These are phyloP conservation scores for Verticillium zaregamsianum DNA, from an alignment of 2,329 filamentous ascomycete genomes.

Conservation along the genomic window DNA sequence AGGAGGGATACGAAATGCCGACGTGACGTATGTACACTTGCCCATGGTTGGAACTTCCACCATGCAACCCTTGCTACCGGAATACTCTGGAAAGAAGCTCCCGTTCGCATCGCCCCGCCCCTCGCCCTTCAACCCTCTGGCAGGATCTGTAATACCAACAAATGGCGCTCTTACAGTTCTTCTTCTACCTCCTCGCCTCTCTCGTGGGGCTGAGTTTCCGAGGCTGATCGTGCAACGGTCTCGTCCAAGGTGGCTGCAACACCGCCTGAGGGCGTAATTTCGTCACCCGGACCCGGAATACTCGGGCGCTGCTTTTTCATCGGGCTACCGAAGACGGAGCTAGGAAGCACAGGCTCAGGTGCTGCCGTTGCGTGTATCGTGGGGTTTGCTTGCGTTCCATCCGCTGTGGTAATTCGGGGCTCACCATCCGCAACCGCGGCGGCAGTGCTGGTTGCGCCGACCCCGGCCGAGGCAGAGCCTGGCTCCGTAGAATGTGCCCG, in stretches of 20 bases:
- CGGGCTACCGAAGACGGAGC: conserved; percentile 11
- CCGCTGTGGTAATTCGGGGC: background rate
- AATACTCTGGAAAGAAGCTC: background rate
- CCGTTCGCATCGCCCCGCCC: too few species aligned
- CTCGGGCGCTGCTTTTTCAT: conserved; percentile 13
- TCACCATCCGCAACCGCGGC: background rate
- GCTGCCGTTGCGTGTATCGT: background rate
- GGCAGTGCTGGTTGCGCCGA: conserved; percentile 32
- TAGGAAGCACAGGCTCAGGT: background rate
- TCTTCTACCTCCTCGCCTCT: background rate
- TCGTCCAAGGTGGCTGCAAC: background rate
- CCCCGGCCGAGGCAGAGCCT: conserved; percentile 17
- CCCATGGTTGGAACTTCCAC: background rate
- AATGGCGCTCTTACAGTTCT: background rate
- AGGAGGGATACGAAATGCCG: background rate
- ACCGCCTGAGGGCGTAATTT: background rate
- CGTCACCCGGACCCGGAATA: conserved; percentile 4
- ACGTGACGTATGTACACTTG: background rate
- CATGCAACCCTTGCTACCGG: background rate
- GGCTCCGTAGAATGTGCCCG: conserved; percentile 71
- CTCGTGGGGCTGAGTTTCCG: background rate
- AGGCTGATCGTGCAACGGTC: background rate
- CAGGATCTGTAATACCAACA: too few species aligned
- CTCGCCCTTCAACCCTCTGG: too few species aligned
- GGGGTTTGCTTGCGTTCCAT: background rate